Conservation (phyloP, 2,329 filamentous ascomycete genomes). For the Penicillium rolfsii region DNA sequence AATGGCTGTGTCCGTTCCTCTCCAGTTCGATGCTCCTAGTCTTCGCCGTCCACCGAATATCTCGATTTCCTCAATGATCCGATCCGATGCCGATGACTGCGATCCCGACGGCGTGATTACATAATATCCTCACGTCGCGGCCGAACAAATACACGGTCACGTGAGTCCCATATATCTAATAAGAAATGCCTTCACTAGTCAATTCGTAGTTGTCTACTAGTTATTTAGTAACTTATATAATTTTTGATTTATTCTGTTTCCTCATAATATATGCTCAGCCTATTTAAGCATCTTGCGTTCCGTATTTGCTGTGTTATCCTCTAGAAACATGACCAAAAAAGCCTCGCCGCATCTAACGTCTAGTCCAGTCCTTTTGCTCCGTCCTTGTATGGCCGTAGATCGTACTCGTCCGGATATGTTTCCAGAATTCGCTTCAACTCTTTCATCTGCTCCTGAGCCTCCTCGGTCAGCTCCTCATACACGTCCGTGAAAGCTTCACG, state of each 20-base stretch:
- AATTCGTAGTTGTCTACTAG: too few relatives aligned
- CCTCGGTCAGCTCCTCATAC: slow-evolving; percentile 84
- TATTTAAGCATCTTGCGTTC: background rate
- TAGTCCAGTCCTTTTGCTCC: slow-evolving; percentile 66
- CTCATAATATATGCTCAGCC: background rate
- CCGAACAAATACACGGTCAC: background rate
- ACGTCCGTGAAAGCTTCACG: slow-evolving; percentile 76
- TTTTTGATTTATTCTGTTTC: too few relatives aligned
- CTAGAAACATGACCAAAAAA: background rate
- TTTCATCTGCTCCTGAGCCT: slow-evolving; percentile 73
- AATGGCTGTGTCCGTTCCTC: background rate
- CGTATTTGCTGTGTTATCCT: background rate
- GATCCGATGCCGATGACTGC: background rate
- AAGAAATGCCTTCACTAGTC: background rate
- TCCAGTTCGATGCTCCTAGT: background rate
- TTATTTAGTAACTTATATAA: too few relatives aligned
- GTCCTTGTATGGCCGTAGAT: slow-evolving; percentile 74
- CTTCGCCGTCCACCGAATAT: background rate
- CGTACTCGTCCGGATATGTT: slow-evolving; percentile 90
- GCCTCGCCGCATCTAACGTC: background rate
- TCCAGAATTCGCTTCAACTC: slow-evolving; percentile 77
- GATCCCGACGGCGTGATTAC: slow-evolving; percentile 7
- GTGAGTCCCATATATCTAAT: background rate
- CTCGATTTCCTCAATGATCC: background rate
- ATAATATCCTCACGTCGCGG: background rate